Base-by-base conservation (phyloP, 2,329 filamentous ascomycete genomes). In the Pseudogymnoascus verrucosus region DNA sequence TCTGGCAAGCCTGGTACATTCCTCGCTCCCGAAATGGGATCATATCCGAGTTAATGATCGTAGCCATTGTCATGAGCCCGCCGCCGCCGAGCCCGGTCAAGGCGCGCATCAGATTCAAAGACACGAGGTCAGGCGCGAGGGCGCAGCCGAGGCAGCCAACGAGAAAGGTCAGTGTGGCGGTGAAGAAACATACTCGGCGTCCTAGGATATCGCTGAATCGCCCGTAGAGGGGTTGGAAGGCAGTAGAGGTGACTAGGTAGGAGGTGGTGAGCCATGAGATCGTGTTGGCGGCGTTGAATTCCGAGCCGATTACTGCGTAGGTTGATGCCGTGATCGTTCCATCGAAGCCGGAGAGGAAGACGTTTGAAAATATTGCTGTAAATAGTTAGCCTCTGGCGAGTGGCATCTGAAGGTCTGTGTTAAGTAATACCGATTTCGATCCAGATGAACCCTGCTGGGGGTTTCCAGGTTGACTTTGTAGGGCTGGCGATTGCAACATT, bases 261-360 rank as follows among this genome's bases (percentile, higher is more conserved):
- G 87, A 84, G 0, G 88, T 91, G 1, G 87, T 89, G 21, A 91
- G 76, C 89, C 89, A 91, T 0, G 88, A 90, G 1, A 89, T 88
- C 10, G 85, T 84, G 70, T 91, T 90, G 10, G 87, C 86, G 2
- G 88, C 83, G 66, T 84, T 79, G 70, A 91, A 91, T 68, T 89
- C 83, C n/a, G 87, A 90, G 54, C 86, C 88, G 67, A 91, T 90
- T 62, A 89, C 84, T 2, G 87, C 86, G 71, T 91, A 89, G 1
- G 85, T 89, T 1, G 88, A 85, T 0, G 88, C 88, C 71, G 89
- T 91, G 63, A 91, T 80, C 0, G 89, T 91, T 2, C 85, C 83
- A 72, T 91, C 89, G 68, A 91, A 90, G 2, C 84, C 84, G 26
- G 82, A 82, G 7, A 88, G 78, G 64, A 88, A 88, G 5, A 88